phyloP scores from a whole-genome alignment of 208 protist genomes.

The Trypanosoma cruzi region DNA sequence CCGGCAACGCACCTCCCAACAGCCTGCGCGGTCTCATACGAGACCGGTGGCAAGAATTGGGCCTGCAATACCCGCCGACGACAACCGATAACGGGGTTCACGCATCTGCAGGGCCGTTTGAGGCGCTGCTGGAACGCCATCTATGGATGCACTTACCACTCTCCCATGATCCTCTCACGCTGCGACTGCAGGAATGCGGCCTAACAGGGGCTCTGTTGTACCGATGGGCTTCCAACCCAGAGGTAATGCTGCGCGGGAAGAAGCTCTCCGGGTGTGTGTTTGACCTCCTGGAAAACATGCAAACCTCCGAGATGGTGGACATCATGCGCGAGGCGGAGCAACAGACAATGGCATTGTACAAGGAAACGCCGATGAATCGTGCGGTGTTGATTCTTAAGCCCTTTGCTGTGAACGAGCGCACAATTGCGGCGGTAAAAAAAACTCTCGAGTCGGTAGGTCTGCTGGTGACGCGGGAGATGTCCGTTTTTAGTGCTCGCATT shows the following conservation, averaged over 20 bases:
- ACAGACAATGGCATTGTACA: slow-evolving; percentile 19
- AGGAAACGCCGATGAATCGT: slow-evolving; percentile 33
- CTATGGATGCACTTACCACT: slow-evolving; percentile 50
- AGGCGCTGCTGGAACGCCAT: slow-evolving; percentile 64
- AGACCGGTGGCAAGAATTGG: slow-evolving; percentile 52
- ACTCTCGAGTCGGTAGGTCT: slow-evolving; percentile 33
- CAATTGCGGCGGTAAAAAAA: slow-evolving; percentile 35
- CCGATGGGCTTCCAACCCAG: slow-evolving; percentile 35
- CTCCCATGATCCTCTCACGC: slow-evolving; percentile 35
- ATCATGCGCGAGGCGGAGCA: slow-evolving; percentile 39
- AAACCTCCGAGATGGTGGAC: slow-evolving; percentile 44
- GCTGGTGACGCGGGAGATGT: slow-evolving; percentile 29
- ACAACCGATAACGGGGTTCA: slow-evolving; percentile 72
- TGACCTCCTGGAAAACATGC: slow-evolving; percentile 45
- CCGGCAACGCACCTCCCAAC: slow-evolving; percentile 29
- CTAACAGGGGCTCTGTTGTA: slow-evolving; percentile 45
- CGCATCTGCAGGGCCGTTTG: slow-evolving; percentile 55
- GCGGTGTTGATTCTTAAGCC: slow-evolving; percentile 68
- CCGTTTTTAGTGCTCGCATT: slow-evolving; percentile 38
- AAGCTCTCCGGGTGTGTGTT: slow-evolving; percentile 24
- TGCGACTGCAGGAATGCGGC: slow-evolving; percentile 36
- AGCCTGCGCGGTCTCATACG: slow-evolving; percentile 59
- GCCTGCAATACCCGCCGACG: slow-evolving; percentile 47
- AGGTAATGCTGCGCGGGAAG: slow-evolving; percentile 21
- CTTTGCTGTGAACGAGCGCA: slow-evolving; percentile 31